Evolutionary conservation across 2,329 filamentous ascomycete genomes (phyloP), one percentile per base, ranked within the genome.

Genomic region (Pseudocercospora fuligena): DNA sequence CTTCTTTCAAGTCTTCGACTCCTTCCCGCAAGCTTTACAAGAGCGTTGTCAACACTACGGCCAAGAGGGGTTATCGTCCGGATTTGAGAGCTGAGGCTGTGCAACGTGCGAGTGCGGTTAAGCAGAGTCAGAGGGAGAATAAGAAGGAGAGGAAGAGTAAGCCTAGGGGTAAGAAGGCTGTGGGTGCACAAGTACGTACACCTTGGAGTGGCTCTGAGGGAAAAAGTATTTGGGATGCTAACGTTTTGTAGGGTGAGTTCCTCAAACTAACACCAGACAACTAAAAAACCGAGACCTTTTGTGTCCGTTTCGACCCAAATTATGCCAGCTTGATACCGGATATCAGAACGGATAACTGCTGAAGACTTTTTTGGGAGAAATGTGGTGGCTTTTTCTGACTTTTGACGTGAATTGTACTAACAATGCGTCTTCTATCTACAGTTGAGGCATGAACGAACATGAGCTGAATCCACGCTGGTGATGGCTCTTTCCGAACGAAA

Each of bases 21-120:
- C 87, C 90, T 75, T 88, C 86, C 80, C 90, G 92, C 85, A 95
- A 94, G 88, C 90, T 91, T 84, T 98, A 94, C 90, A 92, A 91
- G 86, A 87, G 87, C 77, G 89, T 98, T 80, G 93, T 93, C 84
- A 91, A 88, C 86, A 85, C 86, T 81, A 89, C 90, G 76, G 91
- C 93, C 82, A 93, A 93, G 89, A 87, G 87, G 80, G 88, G 90
- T 79, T 99, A 98, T 90, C 92, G 83, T 69, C 72, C 79, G 53
- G 83, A 85, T 75, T 79, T 85, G 70, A 80, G 82, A 74, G 76
- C 79, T 69, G 82, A 83, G 77, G 94, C 94, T 76, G 90, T 98
- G 78, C 86, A 93, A 82, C 92, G 95, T 79, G 93, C 91, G 79
- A 93, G 90, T 78, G 93, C 93, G 78, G 66, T 78, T 61, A 91